Conservation (phyloP, 2,329 filamentous ascomycete genomes). For the Diaporthe citriasiana region DNA sequence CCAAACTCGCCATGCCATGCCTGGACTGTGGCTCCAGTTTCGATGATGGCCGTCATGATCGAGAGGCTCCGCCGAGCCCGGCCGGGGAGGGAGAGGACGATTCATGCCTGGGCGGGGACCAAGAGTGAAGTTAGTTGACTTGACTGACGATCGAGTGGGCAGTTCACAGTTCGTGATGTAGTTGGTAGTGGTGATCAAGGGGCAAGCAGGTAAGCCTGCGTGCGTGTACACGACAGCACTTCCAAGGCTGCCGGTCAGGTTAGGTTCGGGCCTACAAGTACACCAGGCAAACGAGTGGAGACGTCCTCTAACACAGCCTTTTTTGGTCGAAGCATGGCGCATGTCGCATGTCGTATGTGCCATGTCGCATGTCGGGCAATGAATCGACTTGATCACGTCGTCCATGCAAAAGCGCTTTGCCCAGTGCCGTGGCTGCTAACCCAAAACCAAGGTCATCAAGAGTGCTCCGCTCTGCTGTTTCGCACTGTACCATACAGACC, state of each 20-base stretch:
- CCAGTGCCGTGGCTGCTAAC: conserved; percentile 32
- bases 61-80: conserved; percentile 23
- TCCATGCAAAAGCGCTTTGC: conserved; percentile 26
- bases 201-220: conserved; percentile 14
- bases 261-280: conserved; percentile 17
- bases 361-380: conserved; percentile 33
- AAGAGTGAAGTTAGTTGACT: conserved; percentile 28
- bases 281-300: conserved; percentile 25
- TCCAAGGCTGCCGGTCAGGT: conserved; percentile 19
- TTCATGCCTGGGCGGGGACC: conserved; percentile 27
- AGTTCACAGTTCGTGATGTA: conserved; percentile 7
- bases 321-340: conserved; percentile 31
- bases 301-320: conserved; percentile 32
- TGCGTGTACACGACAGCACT: background rate
- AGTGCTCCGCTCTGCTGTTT: conserved; percentile 20
- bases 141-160: conserved; percentile 27
- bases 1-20: background rate
- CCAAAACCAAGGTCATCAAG: conserved; percentile 32
- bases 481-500: conserved; percentile 10
- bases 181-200: conserved; percentile 13
- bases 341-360: conserved; percentile 18
- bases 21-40: conserved; percentile 19
- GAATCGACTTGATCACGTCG: conserved; percentile 32
- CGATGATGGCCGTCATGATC: conserved; percentile 14
- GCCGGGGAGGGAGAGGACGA: conserved; percentile 11